phyloP scores from a whole-genome alignment of 78 protist species.

The Dictyostelium purpureum region DNA sequence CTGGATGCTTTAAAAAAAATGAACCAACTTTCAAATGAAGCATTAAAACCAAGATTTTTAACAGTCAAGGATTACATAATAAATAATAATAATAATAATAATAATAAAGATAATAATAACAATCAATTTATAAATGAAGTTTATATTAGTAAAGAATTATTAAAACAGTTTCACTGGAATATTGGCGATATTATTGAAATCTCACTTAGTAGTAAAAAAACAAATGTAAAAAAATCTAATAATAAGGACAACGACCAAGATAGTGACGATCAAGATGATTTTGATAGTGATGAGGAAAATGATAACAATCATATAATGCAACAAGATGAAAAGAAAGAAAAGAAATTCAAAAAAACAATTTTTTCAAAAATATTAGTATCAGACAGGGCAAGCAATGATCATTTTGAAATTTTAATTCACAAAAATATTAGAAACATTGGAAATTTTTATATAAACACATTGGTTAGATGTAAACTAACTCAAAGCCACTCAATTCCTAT shows the following conservation, averaged over 20 bases:
- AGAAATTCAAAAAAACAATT: neutral
- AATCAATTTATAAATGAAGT: neutral
- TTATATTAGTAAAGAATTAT: neutral
- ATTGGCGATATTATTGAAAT: slow-evolving; percentile 45
- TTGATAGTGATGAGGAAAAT: neutral
- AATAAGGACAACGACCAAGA: neutral
- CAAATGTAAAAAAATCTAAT: neutral
- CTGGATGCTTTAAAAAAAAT: too few relatives aligned
- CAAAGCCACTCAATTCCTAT: slow-evolving; percentile 39
- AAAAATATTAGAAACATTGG: slow-evolving; percentile 17
- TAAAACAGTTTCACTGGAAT: slow-evolving; percentile 40
- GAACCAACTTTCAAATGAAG: neutral
- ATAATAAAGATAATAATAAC: neutral
- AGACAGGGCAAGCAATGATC: neutral
- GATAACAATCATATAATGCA: neutral
- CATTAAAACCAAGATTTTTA: slow-evolving; percentile 29
- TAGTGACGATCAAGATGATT: neutral
- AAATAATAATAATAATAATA: neutral
- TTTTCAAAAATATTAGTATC: neutral
- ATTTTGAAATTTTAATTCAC: slow-evolving; percentile 7
- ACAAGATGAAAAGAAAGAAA: neutral
- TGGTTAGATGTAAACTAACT: neutral
- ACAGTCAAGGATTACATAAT: slow-evolving; percentile 11
- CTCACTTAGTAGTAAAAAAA: neutral
- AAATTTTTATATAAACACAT: slow-evolving; percentile 13